A percentile compares a stretch with the other conserved stretches of the same genome.
Conservation (phyloP, 805 yeast species). For the Nematodospora valgi region DNA sequence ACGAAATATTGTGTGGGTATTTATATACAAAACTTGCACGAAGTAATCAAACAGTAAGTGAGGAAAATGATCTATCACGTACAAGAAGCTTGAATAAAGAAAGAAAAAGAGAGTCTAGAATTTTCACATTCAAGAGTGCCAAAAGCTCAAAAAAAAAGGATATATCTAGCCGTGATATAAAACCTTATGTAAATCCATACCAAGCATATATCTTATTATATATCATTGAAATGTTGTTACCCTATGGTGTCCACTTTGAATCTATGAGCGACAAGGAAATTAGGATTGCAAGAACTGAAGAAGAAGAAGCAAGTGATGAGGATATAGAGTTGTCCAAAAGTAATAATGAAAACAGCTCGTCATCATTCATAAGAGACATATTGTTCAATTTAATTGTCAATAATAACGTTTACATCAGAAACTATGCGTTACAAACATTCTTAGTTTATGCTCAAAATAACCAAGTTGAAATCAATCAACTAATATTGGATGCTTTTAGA, state of each 20-base stretch:
- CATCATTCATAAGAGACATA: constrained; percentile 25
- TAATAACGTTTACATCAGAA: constrained; percentile 31
- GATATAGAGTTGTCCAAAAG: constrained; percentile 14
- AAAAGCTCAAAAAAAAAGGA: constrained; percentile 15
- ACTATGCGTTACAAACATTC: constrained; percentile 30
- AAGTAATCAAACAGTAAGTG: background rate
- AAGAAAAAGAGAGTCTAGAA: constrained; percentile 10
- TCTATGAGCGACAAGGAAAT: background rate
- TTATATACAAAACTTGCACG: constrained; percentile 26
- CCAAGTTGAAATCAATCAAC: constrained; percentile 32
- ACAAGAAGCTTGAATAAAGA: constrained; percentile 18
- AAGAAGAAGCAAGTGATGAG: constrained; percentile 11
- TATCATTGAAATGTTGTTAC: constrained; percentile 29
- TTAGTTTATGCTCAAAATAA: constrained; percentile 26
- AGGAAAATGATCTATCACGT: background rate
- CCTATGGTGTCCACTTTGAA: constrained; percentile 32
- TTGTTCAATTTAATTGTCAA: constrained; percentile 31
- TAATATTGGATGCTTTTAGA: constrained; percentile 29
- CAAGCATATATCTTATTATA: constrained; percentile 29
- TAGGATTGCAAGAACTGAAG: background rate
- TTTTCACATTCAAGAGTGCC: constrained; percentile 26
- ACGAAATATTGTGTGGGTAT: constrained; percentile 33
- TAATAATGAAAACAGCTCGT: constrained; percentile 9
- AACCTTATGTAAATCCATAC: constrained; percentile 31
- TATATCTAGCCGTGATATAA: constrained; percentile 14